Evolutionary conservation across 768 basidiomycete species (phyloP).

Genomic region (Serendipita sp.): DNA sequence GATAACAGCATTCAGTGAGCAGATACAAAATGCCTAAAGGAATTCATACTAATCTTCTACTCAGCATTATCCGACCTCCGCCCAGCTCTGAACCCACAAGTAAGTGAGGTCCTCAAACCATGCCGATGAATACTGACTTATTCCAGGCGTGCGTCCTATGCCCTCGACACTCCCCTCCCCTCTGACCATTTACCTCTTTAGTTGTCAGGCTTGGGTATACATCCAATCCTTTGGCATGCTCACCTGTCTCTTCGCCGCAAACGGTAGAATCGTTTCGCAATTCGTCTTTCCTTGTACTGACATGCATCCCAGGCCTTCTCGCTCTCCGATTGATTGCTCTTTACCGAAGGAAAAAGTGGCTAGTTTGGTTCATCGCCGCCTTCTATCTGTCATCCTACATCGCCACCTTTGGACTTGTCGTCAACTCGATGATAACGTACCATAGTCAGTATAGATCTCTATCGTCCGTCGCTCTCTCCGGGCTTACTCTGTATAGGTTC

Average conservation of each 20-base stretch:
- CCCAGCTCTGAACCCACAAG: not conserved
- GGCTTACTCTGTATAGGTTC: not conserved
- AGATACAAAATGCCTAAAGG: not conserved
- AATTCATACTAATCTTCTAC: not conserved
- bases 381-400: not conserved
- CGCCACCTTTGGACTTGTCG: not conserved
- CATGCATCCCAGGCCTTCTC: not conserved
- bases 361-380: not conserved
- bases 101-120: not conserved
- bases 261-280: not conserved
- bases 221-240: not conserved
- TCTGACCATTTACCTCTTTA: too few species aligned
- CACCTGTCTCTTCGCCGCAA: not conserved
- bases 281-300: too few species aligned
- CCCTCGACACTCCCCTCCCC: too few species aligned
- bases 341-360: not conserved
- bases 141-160: not conserved
- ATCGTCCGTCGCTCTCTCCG: not conserved
- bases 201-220: not conserved
- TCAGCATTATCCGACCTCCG: not conserved
- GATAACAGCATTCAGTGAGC: not conserved
- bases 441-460: not conserved
- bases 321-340: not conserved
- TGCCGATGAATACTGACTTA: not conserved
- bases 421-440: not conserved